Base-by-base conservation (phyloP, 2,329 filamentous ascomycete species). In the Celoporthe dispersa region DNA sequence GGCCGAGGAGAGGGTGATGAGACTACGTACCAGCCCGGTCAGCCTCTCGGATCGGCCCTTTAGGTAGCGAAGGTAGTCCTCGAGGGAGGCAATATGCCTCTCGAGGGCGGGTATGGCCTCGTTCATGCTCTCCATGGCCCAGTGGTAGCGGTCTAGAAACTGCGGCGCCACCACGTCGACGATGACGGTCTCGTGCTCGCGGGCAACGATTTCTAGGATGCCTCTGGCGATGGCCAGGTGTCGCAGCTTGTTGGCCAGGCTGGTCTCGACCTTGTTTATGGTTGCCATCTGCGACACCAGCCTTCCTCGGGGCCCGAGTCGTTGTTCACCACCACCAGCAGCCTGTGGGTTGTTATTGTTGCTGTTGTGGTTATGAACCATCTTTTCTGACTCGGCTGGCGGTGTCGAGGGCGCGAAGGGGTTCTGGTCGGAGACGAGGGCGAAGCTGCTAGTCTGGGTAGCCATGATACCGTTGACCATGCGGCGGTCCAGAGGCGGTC, bases 31-130 rank as follows among this genome's bases (percentile, higher is more conserved):
- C 71, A 77, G 70, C 31, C 73, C 73, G 19, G 71, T 74, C 41
- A 77, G 67, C 53, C 74, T 73, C 67, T 76, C 75, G 14, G 75
- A 70, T 16, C 75, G 72, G 25, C 74, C 75, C 64, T 75, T 76
- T 6, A 77, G 66, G 37, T 75, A 76, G 28, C 65, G 69, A 44
- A 75, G 57, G 51, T 75, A 76, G 64, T 75, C 74, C 53, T 73
- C 73, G 22, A 72, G 71, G 16, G 75, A 71, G 11, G 73, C 67
- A 65, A 75, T 74, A 28, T 73, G 71, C 35, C 70, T 72, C 69
- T 70, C 73, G 1, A 76, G 70, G 7, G 72, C 64, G 12, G 75
- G 75, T n/a, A 76, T 73, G n/a, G 75, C 73, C 61, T 71, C 74
- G 31, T 70, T 65, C 22, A 76, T 64, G 22, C 66, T 44, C 16